Evolutionary conservation across 1,139 yeast genomes (phyloP).

Genomic region (Lodderomyces oxycetoniae): DNA sequence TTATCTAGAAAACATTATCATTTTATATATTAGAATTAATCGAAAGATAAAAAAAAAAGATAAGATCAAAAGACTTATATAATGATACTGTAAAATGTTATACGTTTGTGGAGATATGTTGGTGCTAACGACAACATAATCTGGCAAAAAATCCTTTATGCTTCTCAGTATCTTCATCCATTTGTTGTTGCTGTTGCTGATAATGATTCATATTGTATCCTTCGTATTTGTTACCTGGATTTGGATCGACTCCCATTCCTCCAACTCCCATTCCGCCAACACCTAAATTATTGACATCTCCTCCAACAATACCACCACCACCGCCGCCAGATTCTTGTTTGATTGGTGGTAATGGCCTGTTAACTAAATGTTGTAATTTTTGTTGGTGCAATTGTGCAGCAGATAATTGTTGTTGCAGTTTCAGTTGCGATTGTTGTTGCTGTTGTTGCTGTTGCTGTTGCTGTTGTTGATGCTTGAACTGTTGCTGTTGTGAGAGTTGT

Average conservation of each 20-base stretch:
- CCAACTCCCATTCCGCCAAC: constrained; percentile 6
- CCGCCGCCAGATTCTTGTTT: constrained; percentile 35
- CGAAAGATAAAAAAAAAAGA: too few species aligned
- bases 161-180: constrained; percentile 31
- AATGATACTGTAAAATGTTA: too few species aligned
- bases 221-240: constrained; percentile 12
- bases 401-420: constrained; percentile 17
- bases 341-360: constrained; percentile 49
- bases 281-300: constrained; percentile 12
- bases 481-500: constrained; percentile 16
- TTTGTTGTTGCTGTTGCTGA: constrained; percentile 35
- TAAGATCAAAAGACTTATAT: too few species aligned
- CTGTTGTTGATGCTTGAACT: constrained; percentile 18
- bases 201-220: constrained; percentile 9
- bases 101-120: too few species aligned
- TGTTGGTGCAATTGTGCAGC: constrained; percentile 49
- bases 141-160: constrained; percentile 43
- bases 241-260: constrained; percentile 10
- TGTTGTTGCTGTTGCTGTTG: constrained; percentile 33
- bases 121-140: constrained; percentile 37
- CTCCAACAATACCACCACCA: constrained; percentile 9
- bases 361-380: constrained; percentile 48
- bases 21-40: too few species aligned
- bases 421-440: constrained; percentile 49
- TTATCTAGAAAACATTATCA: too few species aligned